Base-by-base conservation (phyloP, 2,329 filamentous ascomycete species). In the Claviceps fusiformis region DNA sequence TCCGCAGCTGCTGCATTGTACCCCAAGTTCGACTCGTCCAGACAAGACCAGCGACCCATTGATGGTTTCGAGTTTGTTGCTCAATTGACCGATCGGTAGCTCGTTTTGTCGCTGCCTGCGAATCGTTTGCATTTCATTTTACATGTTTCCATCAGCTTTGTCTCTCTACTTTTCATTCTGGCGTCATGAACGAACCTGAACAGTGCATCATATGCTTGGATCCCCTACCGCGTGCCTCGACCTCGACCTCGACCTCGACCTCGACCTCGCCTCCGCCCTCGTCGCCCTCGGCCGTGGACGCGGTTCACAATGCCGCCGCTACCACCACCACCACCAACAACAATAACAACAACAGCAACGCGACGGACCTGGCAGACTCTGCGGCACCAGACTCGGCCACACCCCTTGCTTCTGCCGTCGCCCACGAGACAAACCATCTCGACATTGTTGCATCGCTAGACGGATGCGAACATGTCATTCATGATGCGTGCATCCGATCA, bases 401-500 rank as follows among this genome's bases (percentile, higher is more conserved):
- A n/a, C 51, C 56, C 43, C 53, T 53, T 3, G 56, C 53, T 19
- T 11, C 45, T 33, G 5, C 45, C 17, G 27, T 13, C 31, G 57
- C 64, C 54, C 61, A 68, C 52, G 65, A 70, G 31, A 53, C 64
- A 37, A 68, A 61, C 60, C 64, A 69, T 59, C 67, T 71, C 62
- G 69, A 74, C 61, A 70, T 73, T 57, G 76, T 85, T 58, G 81
- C 82, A 45, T 71, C 78, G 55, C 79, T 85, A 52, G 75, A 83
- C 57, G 85, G 89, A 50, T 98, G 93, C 71, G 87, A 89, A 56
- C 95, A 98, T 75, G 81, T 91, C 62, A 77, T 98, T 62, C 93
- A 98, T 73, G 86, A 98, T 73, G 83, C 86, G 53, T 98, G 93
- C 70, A 79, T 98, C 62, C 86, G 87, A 63, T 89, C 90, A 62